Evolutionary conservation across 2,329 filamentous ascomycete species (phyloP), one percentile per base, ranked within the genome.

Genomic region (Ceratocystis papillata): DNA sequence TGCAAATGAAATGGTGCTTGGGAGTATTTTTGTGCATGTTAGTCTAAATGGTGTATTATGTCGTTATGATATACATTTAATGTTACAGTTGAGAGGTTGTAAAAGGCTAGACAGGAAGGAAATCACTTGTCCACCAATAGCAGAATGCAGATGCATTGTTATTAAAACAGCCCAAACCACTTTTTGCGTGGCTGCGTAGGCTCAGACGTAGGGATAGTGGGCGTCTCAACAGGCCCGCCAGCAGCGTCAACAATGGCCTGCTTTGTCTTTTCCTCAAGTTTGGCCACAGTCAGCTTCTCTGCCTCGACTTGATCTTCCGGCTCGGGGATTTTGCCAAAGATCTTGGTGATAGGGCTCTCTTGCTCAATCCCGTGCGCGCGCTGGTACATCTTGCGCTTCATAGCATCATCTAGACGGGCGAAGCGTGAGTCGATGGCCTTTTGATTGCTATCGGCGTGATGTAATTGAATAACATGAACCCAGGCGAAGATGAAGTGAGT

Each of bases 381-480:
- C 72, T 92, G 85, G 77, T 90, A 99, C 75, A 89, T 86, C 68
- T 83, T 83, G 72, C 93, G 83, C 83, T 96, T 96, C 75, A 87
- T 83, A 33, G 94, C 87, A 77, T 99, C 94, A 70, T 96, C 90
- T 66, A 90, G 81, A 70, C 85, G 86, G 72, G 82, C 82, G 72
- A 84, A 83, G 65, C 92, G 83, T 77, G 85, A 85, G 75, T 92
- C 89, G 64, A 82, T 80, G 33, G 88, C 87, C 72, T 85, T 78
- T 69, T 82, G 79, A 37, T 85, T 87, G 70, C 83, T 83, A 74
- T 92, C 87, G 71, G 85, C 82, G 70, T 88, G 83, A 73, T 95
- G 88, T 78, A 96, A 81, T 68, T 83, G 80, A 72, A 93, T 83
- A 66, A 96, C 89, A 67, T 89, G 81, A 69, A 87, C 72, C 72